A percentile compares a stretch with the other conserved stretches of the same genome.
phyloP scores from a whole-genome alignment of 306 rosid species.

The Ochetophila trinervis region DNA sequence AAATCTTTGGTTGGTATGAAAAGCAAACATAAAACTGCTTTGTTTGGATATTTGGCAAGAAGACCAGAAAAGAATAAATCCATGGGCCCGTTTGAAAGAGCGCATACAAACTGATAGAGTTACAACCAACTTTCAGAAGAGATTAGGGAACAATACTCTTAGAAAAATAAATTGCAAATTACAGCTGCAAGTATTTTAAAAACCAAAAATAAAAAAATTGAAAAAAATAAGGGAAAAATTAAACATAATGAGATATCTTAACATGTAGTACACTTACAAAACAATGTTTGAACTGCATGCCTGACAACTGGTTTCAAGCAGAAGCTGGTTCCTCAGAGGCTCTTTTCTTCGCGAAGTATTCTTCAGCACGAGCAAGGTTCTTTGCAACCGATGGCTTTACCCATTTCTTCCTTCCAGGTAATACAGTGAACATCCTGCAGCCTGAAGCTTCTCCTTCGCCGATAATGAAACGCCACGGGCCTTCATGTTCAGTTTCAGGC shows the following conservation, averaged over 20 bases:
- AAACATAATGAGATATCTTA: conserved; percentile 20
- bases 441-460: conserved; percentile 90
- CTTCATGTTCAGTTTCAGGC: conserved; percentile 69
- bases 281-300: conserved; percentile 3
- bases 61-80: too few species aligned
- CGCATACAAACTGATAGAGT: background rate
- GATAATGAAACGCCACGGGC: conserved; percentile 83
- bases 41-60: too few species aligned
- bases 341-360: conserved; percentile 86
- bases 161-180: background rate
- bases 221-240: conserved; percentile 21
- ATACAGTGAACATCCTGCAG: conserved; percentile 67
- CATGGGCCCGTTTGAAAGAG: too few species aligned
- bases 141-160: background rate
- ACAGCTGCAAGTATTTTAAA: conserved; percentile 4
- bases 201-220: conserved; percentile 9
- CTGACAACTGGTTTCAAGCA: conserved; percentile 24
- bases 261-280: conserved; percentile 25
- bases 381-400: conserved; percentile 91
- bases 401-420: conserved; percentile 98
- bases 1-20: conserved; percentile 2
- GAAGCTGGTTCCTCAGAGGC: conserved; percentile 51
- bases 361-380: conserved; percentile 91
- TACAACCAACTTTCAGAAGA: background rate
- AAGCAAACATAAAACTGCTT: background rate